These are phyloP conservation scores for Aaosphaeria arxii DNA, from an alignment of 2,329 filamentous ascomycete species.

Conservation along the genomic window DNA sequence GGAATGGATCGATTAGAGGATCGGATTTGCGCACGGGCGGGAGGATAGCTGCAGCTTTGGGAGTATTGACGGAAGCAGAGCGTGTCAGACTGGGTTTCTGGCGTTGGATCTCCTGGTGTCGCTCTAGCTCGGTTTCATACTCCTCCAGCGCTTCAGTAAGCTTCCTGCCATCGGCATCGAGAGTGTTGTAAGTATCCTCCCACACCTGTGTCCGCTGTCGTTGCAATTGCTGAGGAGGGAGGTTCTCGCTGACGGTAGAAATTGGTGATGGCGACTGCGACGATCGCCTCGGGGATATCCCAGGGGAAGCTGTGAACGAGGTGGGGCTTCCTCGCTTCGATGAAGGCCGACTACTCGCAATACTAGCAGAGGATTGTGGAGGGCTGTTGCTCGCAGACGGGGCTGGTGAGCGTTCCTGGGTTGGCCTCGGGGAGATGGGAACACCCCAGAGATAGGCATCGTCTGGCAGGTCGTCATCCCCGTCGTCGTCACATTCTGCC, in stretches of 20 bases:
- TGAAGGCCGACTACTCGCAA: constrained; percentile 10
- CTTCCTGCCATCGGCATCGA: constrained; percentile 70
- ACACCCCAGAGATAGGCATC: constrained; percentile 79
- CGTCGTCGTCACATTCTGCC: constrained; percentile 69
- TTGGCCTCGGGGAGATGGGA: constrained; percentile 65
- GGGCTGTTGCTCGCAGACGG: constrained; percentile 27
- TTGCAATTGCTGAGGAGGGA: constrained; percentile 16
- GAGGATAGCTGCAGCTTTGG: constrained; percentile 51
- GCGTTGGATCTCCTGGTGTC: constrained; percentile 51
- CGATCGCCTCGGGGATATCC: background rate
- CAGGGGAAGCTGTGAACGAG: constrained; percentile 9
- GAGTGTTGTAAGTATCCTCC: constrained; percentile 65
- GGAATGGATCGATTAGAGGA: constrained; percentile 80
- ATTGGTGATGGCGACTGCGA: constrained; percentile 16
- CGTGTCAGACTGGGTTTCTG: constrained; percentile 42
- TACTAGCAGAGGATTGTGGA: constrained; percentile 20
- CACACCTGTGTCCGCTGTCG: constrained; percentile 68
- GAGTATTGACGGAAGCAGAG: constrained; percentile 24
- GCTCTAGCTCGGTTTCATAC: constrained; percentile 63
- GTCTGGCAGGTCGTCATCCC: constrained; percentile 72
- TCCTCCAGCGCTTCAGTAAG: constrained; percentile 79
- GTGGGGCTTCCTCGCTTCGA: constrained; percentile 14
- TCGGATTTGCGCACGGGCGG: constrained; percentile 70
- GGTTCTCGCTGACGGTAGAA: constrained; percentile 13
- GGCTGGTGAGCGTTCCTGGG: constrained; percentile 37